Base-by-base conservation (phyloP, 345 rosid genomes). In the Gossypium anomalum region DNA sequence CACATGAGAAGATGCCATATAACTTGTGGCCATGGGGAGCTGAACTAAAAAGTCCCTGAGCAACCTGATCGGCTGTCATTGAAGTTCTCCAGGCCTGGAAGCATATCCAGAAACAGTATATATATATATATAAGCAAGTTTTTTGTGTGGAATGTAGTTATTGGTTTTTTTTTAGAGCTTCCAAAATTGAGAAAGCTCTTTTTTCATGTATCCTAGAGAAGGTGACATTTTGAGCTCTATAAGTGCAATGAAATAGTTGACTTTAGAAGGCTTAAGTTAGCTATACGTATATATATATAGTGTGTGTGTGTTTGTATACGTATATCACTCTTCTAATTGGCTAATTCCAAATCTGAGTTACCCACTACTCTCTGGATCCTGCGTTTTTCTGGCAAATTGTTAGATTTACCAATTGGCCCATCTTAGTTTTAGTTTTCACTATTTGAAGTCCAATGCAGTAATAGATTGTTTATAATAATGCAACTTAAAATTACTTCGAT, bases 101-200 rank as follows among this genome's bases (percentile, higher is more conserved):
- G 63, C 17, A 25, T 17, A 47, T 38, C 13, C 9, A 45, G 66
- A 75, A 41, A 23, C 23, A 23, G 76, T 19, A 55, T 13, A n/a
- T 19, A 57, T 83, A 19, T 19, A 56, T 14, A 56, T 14, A n/a
- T 19, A 57, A 44, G 56, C 78, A 76, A 78, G 83, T 76, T 77
- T 78, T 67, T 84, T 74, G 82, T 83, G 55, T 43, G 49, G 57
- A 52, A 29, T 65, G 52, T 10, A 34, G 25, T 61, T 34, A 4
- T 22, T 76, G 53, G 38, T 4, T 72, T 67, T 29, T 4, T 70
- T 59, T 59, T 59, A 74, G 81, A 82, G 81, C 85, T 81, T 67
- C 70, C 63, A 34, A 76, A 76, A 78, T 51, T 16, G 17, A 38
- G 65, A 75, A 78, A 73, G 76, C 72, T 80, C 78, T 45, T 45